Evolutionary conservation across 2,329 filamentous ascomycete species (phyloP).

Genomic region (Pyrenophora seminiperda): DNA sequence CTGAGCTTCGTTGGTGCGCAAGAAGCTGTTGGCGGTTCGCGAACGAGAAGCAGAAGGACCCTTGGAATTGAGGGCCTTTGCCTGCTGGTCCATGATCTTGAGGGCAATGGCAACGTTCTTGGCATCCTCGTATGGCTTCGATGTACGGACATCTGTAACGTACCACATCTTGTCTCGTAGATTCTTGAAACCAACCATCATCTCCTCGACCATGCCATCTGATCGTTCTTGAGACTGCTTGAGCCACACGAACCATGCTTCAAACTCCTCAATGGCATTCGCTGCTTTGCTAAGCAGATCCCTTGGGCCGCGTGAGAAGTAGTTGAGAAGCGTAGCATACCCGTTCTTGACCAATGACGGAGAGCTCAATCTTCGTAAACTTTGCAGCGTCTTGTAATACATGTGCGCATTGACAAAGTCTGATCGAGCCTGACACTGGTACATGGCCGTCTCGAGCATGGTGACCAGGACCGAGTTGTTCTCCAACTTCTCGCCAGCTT

Average conservation of each 20-base stretch:
- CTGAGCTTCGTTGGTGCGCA: constrained; percentile 82
- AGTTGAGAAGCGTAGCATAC: constrained; percentile 72
- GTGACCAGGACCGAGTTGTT: constrained; percentile 63
- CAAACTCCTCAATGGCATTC: constrained; percentile 76
- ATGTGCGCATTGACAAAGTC: constrained; percentile 84
- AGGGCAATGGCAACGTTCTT: constrained; percentile 84
- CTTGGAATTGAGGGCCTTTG: constrained; percentile 49
- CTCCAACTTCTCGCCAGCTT: constrained; percentile 41
- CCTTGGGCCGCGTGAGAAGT: constrained; percentile 73
- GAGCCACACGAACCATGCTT: constrained; percentile 81
- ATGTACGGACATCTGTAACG: constrained; percentile 89
- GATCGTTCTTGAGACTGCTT: constrained; percentile 81
- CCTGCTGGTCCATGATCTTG: constrained; percentile 79
- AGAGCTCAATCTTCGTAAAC: constrained; percentile 68
- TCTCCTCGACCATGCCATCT: constrained; percentile 72
- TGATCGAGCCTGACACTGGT: constrained; percentile 75
- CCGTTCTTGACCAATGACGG: constrained; percentile 68
- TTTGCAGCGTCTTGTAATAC: constrained; percentile 82
- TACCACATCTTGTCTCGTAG: constrained; percentile 99
- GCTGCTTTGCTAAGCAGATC: constrained; percentile 72
- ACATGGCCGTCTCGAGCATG: constrained; percentile 77
- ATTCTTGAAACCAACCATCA: constrained; percentile 74
- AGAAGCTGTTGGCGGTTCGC: constrained; percentile 60
- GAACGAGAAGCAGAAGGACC: constrained; percentile 48
- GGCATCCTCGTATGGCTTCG: constrained; percentile 83